A percentile compares a stretch with the other conserved stretches of the same genome.
Conservation (phyloP, 257 asterid genomes). For the Anisodus tanguticus region DNA sequence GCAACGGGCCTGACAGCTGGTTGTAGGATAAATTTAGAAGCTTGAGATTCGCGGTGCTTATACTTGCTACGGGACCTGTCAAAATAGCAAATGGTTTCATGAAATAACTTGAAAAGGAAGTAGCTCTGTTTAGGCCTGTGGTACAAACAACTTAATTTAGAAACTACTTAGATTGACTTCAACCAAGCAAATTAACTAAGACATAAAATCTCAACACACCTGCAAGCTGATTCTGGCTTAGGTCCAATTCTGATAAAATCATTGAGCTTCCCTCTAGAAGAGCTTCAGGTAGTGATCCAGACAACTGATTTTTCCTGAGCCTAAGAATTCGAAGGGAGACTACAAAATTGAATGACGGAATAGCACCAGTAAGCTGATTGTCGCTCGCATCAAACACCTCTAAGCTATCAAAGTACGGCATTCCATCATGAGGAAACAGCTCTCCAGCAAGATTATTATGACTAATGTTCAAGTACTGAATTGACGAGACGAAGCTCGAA, state of each 20-base stretch:
- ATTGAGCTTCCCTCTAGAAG: constrained; percentile 82
- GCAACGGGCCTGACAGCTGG: constrained; percentile 76
- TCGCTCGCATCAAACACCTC: constrained; percentile 82
- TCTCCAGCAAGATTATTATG: constrained; percentile 63
- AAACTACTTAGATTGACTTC: background rate
- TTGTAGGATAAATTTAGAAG: constrained; percentile 71
- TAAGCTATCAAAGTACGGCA: constrained; percentile 73
- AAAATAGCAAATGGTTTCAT: constrained; percentile 31
- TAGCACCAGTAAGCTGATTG: constrained; percentile 61
- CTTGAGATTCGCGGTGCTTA: constrained; percentile 63
- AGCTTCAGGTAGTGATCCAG: constrained; percentile 79
- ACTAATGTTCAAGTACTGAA: constrained; percentile 66
- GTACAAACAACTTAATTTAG: background rate
- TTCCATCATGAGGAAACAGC: constrained; percentile 86
- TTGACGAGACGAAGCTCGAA: constrained; percentile 61
- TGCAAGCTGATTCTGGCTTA: constrained; percentile 77
- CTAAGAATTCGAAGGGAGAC: constrained; percentile 77
- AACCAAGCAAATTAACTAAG: constrained; percentile 7
- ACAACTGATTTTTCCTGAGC: constrained; percentile 60
- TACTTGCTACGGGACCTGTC: constrained; percentile 70
- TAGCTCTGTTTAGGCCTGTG: background rate
- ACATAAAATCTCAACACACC: constrained; percentile 46
- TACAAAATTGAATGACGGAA: constrained; percentile 73
- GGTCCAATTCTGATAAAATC: constrained; percentile 77
- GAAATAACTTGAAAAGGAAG: background rate